phyloP scores from a whole-genome alignment of 2,329 filamentous ascomycete species.

The Penicillium polonicum region DNA sequence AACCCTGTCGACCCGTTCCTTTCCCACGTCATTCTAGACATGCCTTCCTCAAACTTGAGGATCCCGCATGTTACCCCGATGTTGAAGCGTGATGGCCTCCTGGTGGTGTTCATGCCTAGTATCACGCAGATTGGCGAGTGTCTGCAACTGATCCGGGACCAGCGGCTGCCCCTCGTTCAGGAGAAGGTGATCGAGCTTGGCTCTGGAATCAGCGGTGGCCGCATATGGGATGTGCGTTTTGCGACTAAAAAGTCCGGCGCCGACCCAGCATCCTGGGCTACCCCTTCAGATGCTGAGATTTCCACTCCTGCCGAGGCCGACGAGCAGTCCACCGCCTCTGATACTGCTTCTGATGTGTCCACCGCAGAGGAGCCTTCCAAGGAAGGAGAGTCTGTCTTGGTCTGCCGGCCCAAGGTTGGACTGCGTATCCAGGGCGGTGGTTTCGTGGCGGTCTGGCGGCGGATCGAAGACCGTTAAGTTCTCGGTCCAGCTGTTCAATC shows the following conservation, averaged over 20 bases:
- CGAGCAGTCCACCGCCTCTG: slow-evolving; percentile 3
- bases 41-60: slow-evolving; percentile 61
- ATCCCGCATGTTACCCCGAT: slow-evolving; percentile 50
- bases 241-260: slow-evolving; percentile 39
- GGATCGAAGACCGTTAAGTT: slow-evolving; percentile 36
- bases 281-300: slow-evolving; percentile 19
- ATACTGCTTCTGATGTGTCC: slow-evolving; percentile 6
- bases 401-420: slow-evolving; percentile 56
- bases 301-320: slow-evolving; percentile 13
- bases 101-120: slow-evolving; percentile 72
- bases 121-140: slow-evolving; percentile 74
- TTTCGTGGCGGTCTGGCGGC: slow-evolving; percentile 52
- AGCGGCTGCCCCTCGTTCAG: slow-evolving; percentile 54
- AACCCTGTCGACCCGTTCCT: slow-evolving; percentile 58
- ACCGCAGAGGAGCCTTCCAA: slow-evolving; percentile 17
- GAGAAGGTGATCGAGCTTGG: slow-evolving; percentile 49
- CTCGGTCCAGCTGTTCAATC: slow-evolving; percentile 2
- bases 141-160: slow-evolving; percentile 53
- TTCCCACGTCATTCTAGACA: slow-evolving; percentile 69
- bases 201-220: slow-evolving; percentile 47
- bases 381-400: slow-evolving; percentile 42
- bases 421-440: slow-evolving; percentile 49
- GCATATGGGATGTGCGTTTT: slow-evolving; percentile 49
- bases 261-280: slow-evolving; percentile 34
- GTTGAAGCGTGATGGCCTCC: slow-evolving; percentile 61